phyloP scores from a whole-genome alignment of 2,329 filamentous ascomycete genomes.

The Stemphylium beticola region DNA sequence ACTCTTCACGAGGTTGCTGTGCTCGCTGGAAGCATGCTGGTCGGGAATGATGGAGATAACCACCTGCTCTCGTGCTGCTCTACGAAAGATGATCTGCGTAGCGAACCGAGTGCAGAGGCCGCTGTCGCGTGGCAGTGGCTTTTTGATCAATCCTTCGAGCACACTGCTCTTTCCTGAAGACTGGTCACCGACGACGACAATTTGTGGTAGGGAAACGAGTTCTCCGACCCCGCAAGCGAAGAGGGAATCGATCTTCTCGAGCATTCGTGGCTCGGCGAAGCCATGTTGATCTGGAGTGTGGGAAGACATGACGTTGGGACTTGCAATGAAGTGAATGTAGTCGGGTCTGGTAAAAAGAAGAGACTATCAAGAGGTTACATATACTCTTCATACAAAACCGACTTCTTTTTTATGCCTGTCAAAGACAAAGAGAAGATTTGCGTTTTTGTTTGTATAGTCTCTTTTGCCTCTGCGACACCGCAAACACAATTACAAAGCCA shows the following conservation, averaged over 20 bases:
- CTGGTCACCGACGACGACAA: conserved; percentile 48
- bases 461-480: background rate
- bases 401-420: background rate
- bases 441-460: background rate
- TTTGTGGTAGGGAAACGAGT: conserved; percentile 33
- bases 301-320: background rate
- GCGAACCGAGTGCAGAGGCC: conserved; percentile 55
- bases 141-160: conserved; percentile 40
- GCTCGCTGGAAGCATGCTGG: too few species aligned
- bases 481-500: background rate
- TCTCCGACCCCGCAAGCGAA: conserved; percentile 44
- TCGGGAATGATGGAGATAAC: conserved; percentile 8
- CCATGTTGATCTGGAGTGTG: background rate
- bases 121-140: conserved; percentile 50
- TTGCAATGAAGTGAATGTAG: background rate
- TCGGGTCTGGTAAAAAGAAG: background rate
- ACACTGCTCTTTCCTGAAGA: conserved; percentile 47
- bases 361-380: background rate
- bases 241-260: conserved; percentile 46
- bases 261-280: conserved; percentile 10
- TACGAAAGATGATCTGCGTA: conserved; percentile 53
- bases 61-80: conserved; percentile 16
- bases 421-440: background rate
- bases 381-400: background rate
- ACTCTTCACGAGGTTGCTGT: conserved; percentile 16